Evolutionary conservation across 805 yeast genomes (phyloP).

Genomic region (Jamesozyma rosinii): DNA sequence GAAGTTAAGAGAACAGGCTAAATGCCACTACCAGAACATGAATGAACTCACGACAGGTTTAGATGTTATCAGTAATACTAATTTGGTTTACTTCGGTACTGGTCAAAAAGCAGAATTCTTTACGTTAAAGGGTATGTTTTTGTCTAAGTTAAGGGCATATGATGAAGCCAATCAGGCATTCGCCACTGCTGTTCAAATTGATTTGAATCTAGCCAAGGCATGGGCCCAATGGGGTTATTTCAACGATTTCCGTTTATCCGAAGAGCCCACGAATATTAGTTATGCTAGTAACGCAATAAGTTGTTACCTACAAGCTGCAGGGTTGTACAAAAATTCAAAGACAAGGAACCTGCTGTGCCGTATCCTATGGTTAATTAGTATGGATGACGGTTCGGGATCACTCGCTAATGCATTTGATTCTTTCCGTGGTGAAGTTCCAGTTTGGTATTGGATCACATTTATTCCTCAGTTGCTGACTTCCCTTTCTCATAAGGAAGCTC

Average conservation of each 20-base stretch:
- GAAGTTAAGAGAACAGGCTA: conserved; percentile 92
- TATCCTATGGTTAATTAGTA: conserved; percentile 83
- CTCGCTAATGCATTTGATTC: conserved; percentile 81
- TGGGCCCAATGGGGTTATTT: conserved; percentile 99
- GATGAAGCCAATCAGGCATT: conserved; percentile 97
- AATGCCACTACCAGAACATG: conserved; percentile 89
- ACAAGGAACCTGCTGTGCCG: conserved; percentile 81
- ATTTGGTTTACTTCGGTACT: conserved; percentile 89
- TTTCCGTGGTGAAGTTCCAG: conserved; percentile 93
- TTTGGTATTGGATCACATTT: conserved; percentile 98
- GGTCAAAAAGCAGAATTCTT: conserved; percentile 98
- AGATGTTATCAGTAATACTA: conserved; percentile 94
- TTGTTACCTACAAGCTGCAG: conserved; percentile 96
- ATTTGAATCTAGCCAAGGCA: conserved; percentile 87
- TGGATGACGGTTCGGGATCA: conserved; percentile 78
- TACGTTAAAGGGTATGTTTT: conserved; percentile 95
- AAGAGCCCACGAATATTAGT: conserved; percentile 67
- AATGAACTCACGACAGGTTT: conserved; percentile 88
- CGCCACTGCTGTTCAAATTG: conserved; percentile 95
- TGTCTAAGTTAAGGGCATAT: conserved; percentile 78
- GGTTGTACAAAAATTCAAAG: conserved; percentile 85
- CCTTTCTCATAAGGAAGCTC: conserved; percentile 83
- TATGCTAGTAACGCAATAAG: conserved; percentile 90
- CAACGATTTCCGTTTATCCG: conserved; percentile 80
- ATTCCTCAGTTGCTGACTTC: conserved; percentile 90